phyloP scores from a whole-genome alignment of 805 yeast genomes.

The Isabelozyma pseudorhagii region DNA sequence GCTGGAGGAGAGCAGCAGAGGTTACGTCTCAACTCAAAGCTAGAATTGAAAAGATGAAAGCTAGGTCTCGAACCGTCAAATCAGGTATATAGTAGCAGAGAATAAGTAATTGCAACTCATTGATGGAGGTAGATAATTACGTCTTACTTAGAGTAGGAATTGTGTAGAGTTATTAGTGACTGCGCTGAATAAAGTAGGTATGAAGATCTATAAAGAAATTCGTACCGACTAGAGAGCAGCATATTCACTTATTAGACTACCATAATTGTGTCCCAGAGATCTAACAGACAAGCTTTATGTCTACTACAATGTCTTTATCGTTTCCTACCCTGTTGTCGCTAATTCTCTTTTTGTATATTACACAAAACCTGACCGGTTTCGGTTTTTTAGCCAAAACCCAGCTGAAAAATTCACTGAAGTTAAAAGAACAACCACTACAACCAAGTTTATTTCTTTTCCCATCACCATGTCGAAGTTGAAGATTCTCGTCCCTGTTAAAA shows the following conservation, averaged over 20 bases:
- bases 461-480: constrained; percentile 43
- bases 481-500: constrained; percentile 89
- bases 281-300: too few species aligned
- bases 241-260: too few species aligned
- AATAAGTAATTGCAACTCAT: constrained; percentile 2
- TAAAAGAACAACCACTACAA: not conserved
- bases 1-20: constrained; percentile 88
- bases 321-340: not conserved
- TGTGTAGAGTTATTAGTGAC: too few species aligned
- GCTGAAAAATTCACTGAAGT: not conserved
- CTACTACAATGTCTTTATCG: too few species aligned
- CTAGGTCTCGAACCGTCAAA: constrained; percentile 37
- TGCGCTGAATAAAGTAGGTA: too few species aligned
- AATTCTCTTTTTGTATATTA: not conserved
- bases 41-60: constrained; percentile 86
- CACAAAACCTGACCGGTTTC: not conserved
- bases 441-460: not conserved
- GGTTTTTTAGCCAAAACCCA: not conserved
- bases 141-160: too few species aligned
- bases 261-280: too few species aligned
- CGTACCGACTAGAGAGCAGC: too few species aligned
- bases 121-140: too few species aligned
- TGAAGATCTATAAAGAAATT: too few species aligned
- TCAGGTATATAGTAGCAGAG: constrained; percentile 11
- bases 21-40: constrained; percentile 84